Evolutionary conservation across 1,139 yeast species (phyloP).

Genomic region (Sugiyamaella neomexicana): DNA sequence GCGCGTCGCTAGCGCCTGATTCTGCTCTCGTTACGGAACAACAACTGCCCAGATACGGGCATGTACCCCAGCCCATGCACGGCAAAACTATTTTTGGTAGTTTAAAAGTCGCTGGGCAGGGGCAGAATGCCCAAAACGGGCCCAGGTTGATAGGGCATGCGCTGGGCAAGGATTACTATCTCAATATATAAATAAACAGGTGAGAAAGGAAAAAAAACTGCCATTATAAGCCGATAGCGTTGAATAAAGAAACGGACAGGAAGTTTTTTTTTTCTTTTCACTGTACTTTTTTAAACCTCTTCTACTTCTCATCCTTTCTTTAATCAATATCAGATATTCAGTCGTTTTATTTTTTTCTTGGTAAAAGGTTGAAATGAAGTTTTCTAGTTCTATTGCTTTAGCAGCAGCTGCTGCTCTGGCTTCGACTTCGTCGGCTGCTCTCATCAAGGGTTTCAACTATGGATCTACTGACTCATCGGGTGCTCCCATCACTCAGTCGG

Average conservation of each 20-base stretch:
- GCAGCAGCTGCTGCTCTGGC: slow-evolving; percentile 12
- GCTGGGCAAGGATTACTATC: too few relatives aligned
- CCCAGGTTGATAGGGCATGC: too few relatives aligned
- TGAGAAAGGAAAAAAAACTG: not conserved
- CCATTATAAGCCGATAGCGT: too few relatives aligned
- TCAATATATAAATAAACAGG: not conserved
- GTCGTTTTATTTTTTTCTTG: not conserved
- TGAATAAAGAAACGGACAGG: not conserved
- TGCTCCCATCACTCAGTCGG: slow-evolving; percentile 27
- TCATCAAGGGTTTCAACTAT: slow-evolving; percentile 29
- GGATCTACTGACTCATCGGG: slow-evolving; percentile 31
- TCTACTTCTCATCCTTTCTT: not conserved
- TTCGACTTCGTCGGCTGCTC: slow-evolving; percentile 7
- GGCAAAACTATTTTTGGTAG: not conserved
- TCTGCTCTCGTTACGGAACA: not conserved
- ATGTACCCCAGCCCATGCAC: not conserved
- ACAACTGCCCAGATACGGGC: not conserved
- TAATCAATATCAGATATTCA: not conserved
- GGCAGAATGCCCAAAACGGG: not conserved
- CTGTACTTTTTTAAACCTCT: not conserved
- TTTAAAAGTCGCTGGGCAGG: not conserved
- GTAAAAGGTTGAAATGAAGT: not conserved
- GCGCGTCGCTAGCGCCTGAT: too few relatives aligned
- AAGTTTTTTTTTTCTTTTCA: too few relatives aligned
- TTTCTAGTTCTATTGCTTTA: slow-evolving; percentile 24